Conservation (phyloP, 2,329 filamentous ascomycete genomes). For the Xylaria sp. region DNA sequence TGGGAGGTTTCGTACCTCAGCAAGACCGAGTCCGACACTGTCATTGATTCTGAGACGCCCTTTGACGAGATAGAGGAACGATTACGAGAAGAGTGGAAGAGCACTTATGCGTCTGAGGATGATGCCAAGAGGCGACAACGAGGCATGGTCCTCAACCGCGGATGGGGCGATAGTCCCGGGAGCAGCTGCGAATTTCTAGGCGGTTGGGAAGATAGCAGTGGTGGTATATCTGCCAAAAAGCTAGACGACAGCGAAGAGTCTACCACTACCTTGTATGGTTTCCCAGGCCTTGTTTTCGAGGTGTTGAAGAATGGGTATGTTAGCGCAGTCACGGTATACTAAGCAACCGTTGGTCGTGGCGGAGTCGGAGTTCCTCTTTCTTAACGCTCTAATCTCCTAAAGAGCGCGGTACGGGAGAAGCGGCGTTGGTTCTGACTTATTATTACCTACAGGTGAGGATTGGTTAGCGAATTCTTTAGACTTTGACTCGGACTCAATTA, state of each 20-base stretch:
- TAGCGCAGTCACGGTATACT: conserved; percentile 90
- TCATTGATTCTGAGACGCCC: conserved; percentile 77
- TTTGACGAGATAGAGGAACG: conserved; percentile 77
- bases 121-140: conserved; percentile 64
- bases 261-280: conserved; percentile 88
- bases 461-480: neutral
- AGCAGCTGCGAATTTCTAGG: conserved; percentile 88
- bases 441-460: neutral
- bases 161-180: conserved; percentile 90
- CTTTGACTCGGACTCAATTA: neutral
- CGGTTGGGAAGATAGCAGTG: conserved; percentile 81
- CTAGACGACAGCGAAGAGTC: conserved; percentile 66
- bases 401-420: conserved; percentile 3
- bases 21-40: conserved; percentile 55
- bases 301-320: conserved; percentile 92
- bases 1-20: conserved; percentile 78
- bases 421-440: neutral
- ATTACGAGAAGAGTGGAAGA: conserved; percentile 76
- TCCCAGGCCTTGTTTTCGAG: conserved; percentile 94
- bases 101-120: conserved; percentile 67
- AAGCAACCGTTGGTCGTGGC: conserved; percentile 42
- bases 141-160: conserved; percentile 90
- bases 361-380: conserved; percentile 7
- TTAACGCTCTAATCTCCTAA: neutral
- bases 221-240: conserved; percentile 59